Evolutionary conservation across 2,329 filamentous ascomycete genomes (phyloP), one percentile per base, ranked within the genome.

Genomic region (Huntiella savannae): DNA sequence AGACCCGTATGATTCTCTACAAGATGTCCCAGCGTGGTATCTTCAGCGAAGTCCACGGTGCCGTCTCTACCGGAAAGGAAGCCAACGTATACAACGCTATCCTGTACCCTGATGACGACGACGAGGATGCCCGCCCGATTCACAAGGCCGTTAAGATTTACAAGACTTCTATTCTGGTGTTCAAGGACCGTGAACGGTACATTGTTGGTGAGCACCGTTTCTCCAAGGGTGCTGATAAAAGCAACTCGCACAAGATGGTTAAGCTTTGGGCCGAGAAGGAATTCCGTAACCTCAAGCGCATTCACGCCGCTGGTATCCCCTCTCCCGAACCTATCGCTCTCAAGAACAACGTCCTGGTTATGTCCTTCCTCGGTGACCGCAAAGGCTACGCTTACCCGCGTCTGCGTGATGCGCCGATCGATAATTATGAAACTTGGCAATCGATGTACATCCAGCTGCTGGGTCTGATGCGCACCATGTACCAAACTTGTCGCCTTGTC

Each of bases 251-350:
- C 42, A 86, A 88, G 54, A 96, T 96, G 88, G 88, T 98, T 54
- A 93, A 94, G 62, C 70, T 95, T 17, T 98, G 91, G 91, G 92
- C 92, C 0, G 88, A 98, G 64, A 98, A 98, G 64, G 91, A 98
- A 64, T 93, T 92, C 66, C 76, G 91, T 37, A 98, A 98, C 62
- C 63, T 98, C 56, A 79, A 85, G 54, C 73, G 91, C 47, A 79
- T 98, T 51, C 69, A 92, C 60, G 67, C 75, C 4, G 81, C 87
- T 5, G 84, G 82, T 5, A 94, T 98, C 46, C 82, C 86, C 4
- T 93, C 82, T 54, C 91, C 91, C 0, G 84, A 94, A 58, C 87
- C 91, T 3, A 69, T 96, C 50, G 79, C 80, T 55, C 75, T 98
- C 43, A 86, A 88, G 57, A 72, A 88, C n/a, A 87, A 98, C 57